Evolutionary conservation across 2,329 filamentous ascomycete genomes (phyloP), one percentile per base, ranked within the genome.

Genomic region (Colletotrichum navitas): DNA sequence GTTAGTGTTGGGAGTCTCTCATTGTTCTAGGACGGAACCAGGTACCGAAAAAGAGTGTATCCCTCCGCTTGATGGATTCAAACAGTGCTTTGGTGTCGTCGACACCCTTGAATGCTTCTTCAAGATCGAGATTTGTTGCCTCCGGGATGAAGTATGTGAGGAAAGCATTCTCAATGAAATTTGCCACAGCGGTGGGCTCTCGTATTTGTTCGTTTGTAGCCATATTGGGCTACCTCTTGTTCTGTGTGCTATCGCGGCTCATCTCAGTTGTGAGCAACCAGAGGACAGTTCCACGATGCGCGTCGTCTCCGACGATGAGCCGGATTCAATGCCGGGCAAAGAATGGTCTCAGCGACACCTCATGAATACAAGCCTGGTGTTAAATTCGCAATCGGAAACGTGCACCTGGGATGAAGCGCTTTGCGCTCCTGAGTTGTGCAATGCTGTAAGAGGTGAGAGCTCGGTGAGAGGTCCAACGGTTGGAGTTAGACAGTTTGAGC

Each of bases 1-100:
- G 6, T 63, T 45, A 63, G 61, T 7, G 24, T 39, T 26, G 43
- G 8, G 12, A 14, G 68, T 71, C 62, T 65, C 39, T 14, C 54
- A 39, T 71, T 75, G 75, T 10, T 5, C 24, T 32, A 8, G 3
- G n/a, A 11, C 29, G 24, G 16, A n/a, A 51, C 45, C 45, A 24
- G 7, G 32, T 84, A 94, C 93, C 93, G 78, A 94, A 94, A 78
- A 93, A 92, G 49, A 95, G 83, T 66, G 87, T 86, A 49, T 91
- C 86, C 74, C 92, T 86, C 76, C 89, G 87, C 54, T 88, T 82
- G 76, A 94, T 85, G 24, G 86, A 86, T 63, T 89, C 85, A 52
- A 92, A 84, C 73, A 84, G 82, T 75, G 82, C 83, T 74, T 83
- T 82, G 65, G 81, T 84, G 74, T 81, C 82, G 14, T 82, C 80